Evolutionary conservation across 2,329 filamentous ascomycete species (phyloP), one percentile per base, ranked within the genome.

Genomic region (Arachnopeziza araneosa): DNA sequence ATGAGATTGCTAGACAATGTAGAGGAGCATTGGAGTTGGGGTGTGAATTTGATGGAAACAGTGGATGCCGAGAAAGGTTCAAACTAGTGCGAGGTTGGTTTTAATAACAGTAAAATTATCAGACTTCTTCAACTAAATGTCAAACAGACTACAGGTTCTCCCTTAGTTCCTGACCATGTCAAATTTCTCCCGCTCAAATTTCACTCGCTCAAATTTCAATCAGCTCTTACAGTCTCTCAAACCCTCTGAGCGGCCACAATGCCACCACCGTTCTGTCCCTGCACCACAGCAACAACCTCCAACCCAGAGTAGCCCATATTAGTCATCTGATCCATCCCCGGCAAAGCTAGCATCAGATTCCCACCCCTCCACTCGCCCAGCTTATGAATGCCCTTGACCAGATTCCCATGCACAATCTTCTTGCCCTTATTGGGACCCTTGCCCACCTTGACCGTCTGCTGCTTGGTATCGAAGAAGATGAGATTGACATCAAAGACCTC

Each of bases 321-420:
- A 44, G 2, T 44, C 36, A 17, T 44, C 17, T 55, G 30, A 19
- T 24, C 53, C 21, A 32, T 24, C n/a, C 23, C 30, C 6, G 72
- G 72, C 52, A 73, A 63, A 4, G 64, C 50, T 6, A 70, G 44
- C 1, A 67, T 67, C 3, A 70, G 36, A 57, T 74, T 68, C 1
- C 73, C 72, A 1, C 73, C 73, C 21, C 36, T 64, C 73, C 73
- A 75, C 59, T 74, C 70, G 6, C 74, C 74, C 60, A 73, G 67
- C 67, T 73, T 74, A 54, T 64, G 63, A 8, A 74, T 57, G 24
- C 69, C 67, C 32, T 66, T 68, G 1, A 74, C 73, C 1, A 70
- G 60, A 56, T 75, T 73, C 32, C 67, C 67, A 55, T 75, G 71
- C 26, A 66, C 59, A 17, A 75, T 58, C 56, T 74, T 73, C 24